These are phyloP conservation scores for Elongisporangium prolatum DNA, from an alignment of 352 stramenopile species.

Conservation along the genomic window DNA sequence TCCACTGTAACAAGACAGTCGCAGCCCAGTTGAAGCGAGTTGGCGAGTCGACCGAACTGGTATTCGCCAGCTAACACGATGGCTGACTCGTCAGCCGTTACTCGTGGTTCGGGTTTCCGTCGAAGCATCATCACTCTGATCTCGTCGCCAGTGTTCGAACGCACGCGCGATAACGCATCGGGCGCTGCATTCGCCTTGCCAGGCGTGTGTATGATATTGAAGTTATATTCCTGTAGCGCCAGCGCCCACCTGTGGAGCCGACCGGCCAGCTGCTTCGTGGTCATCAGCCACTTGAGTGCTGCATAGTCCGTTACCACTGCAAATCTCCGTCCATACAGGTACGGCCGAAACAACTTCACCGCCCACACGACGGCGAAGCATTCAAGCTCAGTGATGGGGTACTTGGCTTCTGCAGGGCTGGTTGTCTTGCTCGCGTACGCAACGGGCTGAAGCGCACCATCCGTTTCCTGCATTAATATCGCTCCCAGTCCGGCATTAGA, in stretches of 20 bases:
- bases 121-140: too few species aligned
- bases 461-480: conserved; percentile 18
- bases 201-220: conserved; percentile 10
- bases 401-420: conserved; percentile 11
- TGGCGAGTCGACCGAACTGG: conserved; percentile 68
- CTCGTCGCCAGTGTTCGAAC: neutral
- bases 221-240: conserved; percentile 16
- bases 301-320: conserved; percentile 16
- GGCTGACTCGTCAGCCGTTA: too few species aligned
- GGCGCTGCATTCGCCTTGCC: conserved; percentile 10
- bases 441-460: conserved; percentile 4
- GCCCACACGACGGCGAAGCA: conserved; percentile 20
- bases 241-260: conserved; percentile 15
- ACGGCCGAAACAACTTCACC: conserved; percentile 15
- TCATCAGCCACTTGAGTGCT: conserved; percentile 17
- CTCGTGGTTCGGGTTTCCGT: too few species aligned
- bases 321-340: conserved; percentile 16
- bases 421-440: conserved; percentile 21
- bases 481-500: conserved; percentile 12
- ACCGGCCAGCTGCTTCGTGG: conserved; percentile 3
- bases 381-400: conserved; percentile 20
- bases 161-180: conserved; percentile 15
- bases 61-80: conserved; percentile 51
- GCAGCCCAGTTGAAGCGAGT: conserved; percentile 75
- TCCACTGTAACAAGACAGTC: conserved; percentile 68